Base-by-base conservation (phyloP, 331 rosid species). In the Erythrophleum ivorense region DNA sequence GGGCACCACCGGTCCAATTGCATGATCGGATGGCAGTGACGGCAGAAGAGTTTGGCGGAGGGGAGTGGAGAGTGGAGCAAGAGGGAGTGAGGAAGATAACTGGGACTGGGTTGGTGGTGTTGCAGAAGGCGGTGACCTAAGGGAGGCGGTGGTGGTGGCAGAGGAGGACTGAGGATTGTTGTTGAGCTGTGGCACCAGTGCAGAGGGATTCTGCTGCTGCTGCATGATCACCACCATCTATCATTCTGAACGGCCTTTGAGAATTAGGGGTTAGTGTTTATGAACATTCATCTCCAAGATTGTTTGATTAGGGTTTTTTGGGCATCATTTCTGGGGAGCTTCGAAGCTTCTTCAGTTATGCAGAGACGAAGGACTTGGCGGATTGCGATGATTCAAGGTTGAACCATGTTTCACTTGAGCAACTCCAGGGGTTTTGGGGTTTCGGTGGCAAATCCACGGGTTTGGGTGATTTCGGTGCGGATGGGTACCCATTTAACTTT, bases 211-310 rank as follows among this genome's bases (percentile, higher is more conserved):
- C 84, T 93, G 96, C 86, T 91, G 93, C 77, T 84, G 91, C 75
- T 87, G 94, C 92, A 88, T 89, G 90, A 87, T 89, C 90, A 80
- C 83, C 62, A 85, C 86, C 92, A 93, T 93, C 77, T 82, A 95
- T 90, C 99, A 95, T 95, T 88, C 92, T 91, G 97, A 84, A 88
- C 5, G 0, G 63, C 9, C 2, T 43, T 50, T 52, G 55, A n/a
- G 85, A 59, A 34, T 41, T 77, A 80, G 83, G 89, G 81, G 67
- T 80, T 21, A 55, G 53, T 24, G 62, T 2, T 65, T 57, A 10
- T 45, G 2, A 52, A 66, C 75, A 71, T 73, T 73, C 77, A 34
- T 53, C n/a, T 2, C 33, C 45, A 18, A 2, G 11, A 53, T 50
- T 7, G 31, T 18, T 53, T 55, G 6, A 38, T 73, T 53, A 53